Evolutionary conservation across 2,329 filamentous ascomycete species (phyloP), one percentile per base, ranked within the genome.

Genomic region (Fusarium continuum): DNA sequence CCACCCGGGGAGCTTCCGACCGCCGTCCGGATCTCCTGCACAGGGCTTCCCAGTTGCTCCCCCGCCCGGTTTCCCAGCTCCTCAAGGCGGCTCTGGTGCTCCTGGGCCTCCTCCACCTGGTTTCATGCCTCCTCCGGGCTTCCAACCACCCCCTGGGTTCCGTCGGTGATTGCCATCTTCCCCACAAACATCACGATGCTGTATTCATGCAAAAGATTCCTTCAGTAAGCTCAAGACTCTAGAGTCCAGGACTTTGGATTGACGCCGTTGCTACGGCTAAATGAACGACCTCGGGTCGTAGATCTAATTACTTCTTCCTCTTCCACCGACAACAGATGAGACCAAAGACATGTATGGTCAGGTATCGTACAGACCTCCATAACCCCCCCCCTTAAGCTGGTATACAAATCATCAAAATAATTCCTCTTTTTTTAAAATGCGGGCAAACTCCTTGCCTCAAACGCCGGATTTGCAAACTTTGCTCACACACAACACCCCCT

Each of bases 61-160:
- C 5, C 77, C 78, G 3, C 77, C 77, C 7, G 77, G 76, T 4
- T 82, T 82, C 26, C 72, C 76, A 16, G 67, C 73, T 3, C 72
- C 77, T 26, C 75, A 74, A 11, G 74, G 74, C 8, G 68, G 67
- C 6, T 65, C 72, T 11, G 73, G 71, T 20, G 69, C 72, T 22
- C 73, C 76, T 16, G 59, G 59, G 11, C 75, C 79, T 10, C 78
- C 77, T 4, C 77, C 80, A 8, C 80, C 79, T 4, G 77, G 77
- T 6, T 75, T 78, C 44, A 73, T 76, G 72, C 76, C 76, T 2
- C 76, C 77, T 38, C 78, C 78, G 6, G 80, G 79, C 3, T 82
- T 82, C 59, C 78, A 79, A 61, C 79, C 80, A 10, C 80, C 80
- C 14, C 79, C 80, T 8, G 79, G 80, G 22, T 80, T 79, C 60